Evolutionary conservation across 768 basidiomycete genomes (phyloP).

Genomic region (Phylloporus arenicola): DNA sequence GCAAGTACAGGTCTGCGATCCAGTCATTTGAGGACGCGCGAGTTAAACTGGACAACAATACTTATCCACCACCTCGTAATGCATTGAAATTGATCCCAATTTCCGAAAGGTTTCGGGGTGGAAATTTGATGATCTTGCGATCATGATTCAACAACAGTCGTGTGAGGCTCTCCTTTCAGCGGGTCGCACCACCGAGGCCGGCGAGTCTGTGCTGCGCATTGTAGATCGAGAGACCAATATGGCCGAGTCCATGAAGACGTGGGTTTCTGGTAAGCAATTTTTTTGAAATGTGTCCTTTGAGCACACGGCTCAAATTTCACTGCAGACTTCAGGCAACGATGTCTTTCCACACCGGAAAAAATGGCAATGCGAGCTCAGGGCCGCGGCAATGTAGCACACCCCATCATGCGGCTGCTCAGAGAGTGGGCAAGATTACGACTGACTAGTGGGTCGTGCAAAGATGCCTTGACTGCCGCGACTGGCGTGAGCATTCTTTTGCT

Average conservation of each 20-base stretch:
- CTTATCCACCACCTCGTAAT: too few relatives aligned
- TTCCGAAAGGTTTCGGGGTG: slow-evolving; percentile 7
- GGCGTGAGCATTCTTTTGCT: background rate
- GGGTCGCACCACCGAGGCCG: background rate
- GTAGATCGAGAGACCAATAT: background rate
- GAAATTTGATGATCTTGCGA: background rate
- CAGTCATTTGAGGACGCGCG: too few relatives aligned
- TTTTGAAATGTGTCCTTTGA: background rate
- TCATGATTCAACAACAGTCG: background rate
- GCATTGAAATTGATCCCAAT: background rate
- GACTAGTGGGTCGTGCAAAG: background rate
- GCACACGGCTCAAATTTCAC: background rate
- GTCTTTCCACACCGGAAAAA: background rate
- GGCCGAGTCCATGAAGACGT: background rate
- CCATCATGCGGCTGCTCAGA: background rate
- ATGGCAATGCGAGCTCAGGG: background rate
- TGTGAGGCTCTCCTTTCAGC: slow-evolving; percentile 4
- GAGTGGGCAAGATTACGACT: slow-evolving; percentile 6
- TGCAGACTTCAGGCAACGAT: background rate
- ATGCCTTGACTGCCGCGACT: background rate
- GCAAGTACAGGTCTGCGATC: too few relatives aligned
- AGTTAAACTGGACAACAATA: too few relatives aligned
- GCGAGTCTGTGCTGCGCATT: background rate
- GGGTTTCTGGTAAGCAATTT: background rate
- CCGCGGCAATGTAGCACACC: background rate